These are phyloP conservation scores for Eragrostis tef DNA, from an alignment of 202 grass and related monocot genomes.

Conservation along the genomic window DNA sequence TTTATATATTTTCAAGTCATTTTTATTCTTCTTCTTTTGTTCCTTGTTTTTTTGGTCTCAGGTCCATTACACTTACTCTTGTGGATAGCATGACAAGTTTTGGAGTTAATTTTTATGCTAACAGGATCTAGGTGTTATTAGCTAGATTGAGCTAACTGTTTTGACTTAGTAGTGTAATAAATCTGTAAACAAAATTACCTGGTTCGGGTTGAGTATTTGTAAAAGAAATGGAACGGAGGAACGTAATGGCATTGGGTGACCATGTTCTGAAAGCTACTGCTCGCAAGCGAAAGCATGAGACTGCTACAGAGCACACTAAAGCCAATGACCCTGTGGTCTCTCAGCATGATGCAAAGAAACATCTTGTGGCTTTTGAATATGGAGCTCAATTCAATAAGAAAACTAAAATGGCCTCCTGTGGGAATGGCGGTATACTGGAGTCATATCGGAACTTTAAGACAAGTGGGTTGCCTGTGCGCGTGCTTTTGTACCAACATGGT, in stretches of 20 bases:
- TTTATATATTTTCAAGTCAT: conserved; percentile 41
- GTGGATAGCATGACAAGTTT: conserved; percentile 37
- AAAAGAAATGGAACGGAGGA: conserved; percentile 62
- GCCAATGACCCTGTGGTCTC: neutral
- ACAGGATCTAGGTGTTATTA: conserved; percentile 47
- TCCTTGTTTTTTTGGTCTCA: conserved; percentile 37
- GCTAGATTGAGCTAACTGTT: conserved; percentile 35
- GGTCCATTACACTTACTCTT: conserved; percentile 48
- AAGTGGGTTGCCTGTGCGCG: conserved; percentile 68
- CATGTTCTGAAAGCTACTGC: conserved; percentile 28
- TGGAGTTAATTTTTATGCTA: conserved; percentile 46
- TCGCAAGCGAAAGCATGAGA: conserved; percentile 57
- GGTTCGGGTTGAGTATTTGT: conserved; percentile 29
- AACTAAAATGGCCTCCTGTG: conserved; percentile 42
- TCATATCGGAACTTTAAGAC: conserved; percentile 69
- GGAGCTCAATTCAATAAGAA: conserved; percentile 45
- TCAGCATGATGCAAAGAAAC: conserved; percentile 38
- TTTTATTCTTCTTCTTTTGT: conserved; percentile 27
- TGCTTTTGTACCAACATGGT: conserved; percentile 71
- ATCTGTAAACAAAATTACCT: conserved; percentile 52
- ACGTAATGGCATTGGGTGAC: conserved; percentile 54
- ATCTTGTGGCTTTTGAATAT: conserved; percentile 24
- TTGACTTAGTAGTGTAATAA: conserved; percentile 45
- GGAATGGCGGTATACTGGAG: conserved; percentile 54
- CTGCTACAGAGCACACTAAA: conserved; percentile 28